These are phyloP conservation scores for Carex kokanica DNA, from an alignment of 176 grass and related monocot genomes.

Conservation along the genomic window DNA sequence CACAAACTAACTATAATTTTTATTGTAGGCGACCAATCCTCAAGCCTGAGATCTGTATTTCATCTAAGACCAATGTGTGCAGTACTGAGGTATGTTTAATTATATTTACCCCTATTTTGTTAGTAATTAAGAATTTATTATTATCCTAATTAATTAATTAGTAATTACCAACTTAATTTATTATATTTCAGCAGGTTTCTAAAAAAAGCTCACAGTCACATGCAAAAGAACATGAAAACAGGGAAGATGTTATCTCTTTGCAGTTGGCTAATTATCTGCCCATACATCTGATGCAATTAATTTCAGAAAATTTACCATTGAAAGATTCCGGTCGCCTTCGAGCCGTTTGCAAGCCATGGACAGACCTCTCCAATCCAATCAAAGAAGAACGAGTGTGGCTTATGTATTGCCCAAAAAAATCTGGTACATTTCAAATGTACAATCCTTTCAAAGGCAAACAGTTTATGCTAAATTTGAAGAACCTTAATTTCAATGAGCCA, in stretches of 20 bases:
- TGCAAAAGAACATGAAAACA: background rate
- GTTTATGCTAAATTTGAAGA: background rate
- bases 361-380: background rate
- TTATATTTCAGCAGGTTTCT: background rate
- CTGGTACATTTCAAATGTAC: background rate
- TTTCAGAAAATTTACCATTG: background rate
- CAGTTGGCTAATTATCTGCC: conserved; percentile 12
- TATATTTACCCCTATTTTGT: background rate
- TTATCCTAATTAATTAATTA: background rate
- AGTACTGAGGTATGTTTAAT: background rate
- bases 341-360: conserved; percentile 24
- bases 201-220: background rate
- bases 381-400: background rate
- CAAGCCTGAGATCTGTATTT: background rate
- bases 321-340: conserved; percentile 9
- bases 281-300: conserved; percentile 11
- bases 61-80: background rate
- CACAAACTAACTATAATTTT: background rate
- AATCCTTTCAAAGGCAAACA: background rate
- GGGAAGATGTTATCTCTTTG: background rate
- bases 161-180: background rate
- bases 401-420: conserved; percentile 1
- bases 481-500: background rate
- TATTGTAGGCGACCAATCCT: background rate
- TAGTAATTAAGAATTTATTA: background rate